Base-by-base conservation (phyloP, 75 land plant species). In the Pseudotsuga menziesii region DNA sequence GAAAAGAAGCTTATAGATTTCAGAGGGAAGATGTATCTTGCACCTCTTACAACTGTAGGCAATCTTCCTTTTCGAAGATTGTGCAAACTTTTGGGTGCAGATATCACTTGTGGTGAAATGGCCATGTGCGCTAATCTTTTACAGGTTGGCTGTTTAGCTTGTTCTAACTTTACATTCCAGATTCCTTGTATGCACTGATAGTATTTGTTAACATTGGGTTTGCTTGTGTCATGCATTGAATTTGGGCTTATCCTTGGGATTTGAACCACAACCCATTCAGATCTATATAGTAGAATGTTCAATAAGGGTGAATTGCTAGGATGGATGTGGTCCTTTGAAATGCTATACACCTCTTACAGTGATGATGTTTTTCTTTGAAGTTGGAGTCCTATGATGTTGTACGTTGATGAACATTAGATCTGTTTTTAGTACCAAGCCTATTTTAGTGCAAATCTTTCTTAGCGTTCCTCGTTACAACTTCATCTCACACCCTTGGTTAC, bases 41-140 rank as follows among this genome's bases (percentile, higher is more conserved):
- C 99, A 4, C 99, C 99, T 71, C 79, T 97, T 57, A 97, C 99
- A 58, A 97, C 99, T 56, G 99, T 94, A 32, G 99, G 99, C 29
- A 97, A 97, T 81, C 90, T 97, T 57, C 99, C 99, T 41, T 97
- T 92, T 76, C 77, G 99, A 62, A 88, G 98, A 78, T 85, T 97
- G 73, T 97, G 99, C 79, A 94, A 94, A 81, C 74, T 76, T 15
- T 62, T 97, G 32, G 99, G 99, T 44, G 99, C 98, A 58, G 99
- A 97, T 82, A 87, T 97, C 26, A 97, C 99, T 15, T 97, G 99
- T 88, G 99, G 99, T 78, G 99, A 97, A 85, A 97, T 97, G 99
- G 99, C 99, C 29, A 94, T 97, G 98, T 97, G 99, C 78, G 89
- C 89, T 58, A 94, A 94, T 80, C 88, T 97, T 57, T 81, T 97